phyloP scores from a whole-genome alignment of 2,329 filamentous ascomycete species.

The Colletotrichum endophyticum region DNA sequence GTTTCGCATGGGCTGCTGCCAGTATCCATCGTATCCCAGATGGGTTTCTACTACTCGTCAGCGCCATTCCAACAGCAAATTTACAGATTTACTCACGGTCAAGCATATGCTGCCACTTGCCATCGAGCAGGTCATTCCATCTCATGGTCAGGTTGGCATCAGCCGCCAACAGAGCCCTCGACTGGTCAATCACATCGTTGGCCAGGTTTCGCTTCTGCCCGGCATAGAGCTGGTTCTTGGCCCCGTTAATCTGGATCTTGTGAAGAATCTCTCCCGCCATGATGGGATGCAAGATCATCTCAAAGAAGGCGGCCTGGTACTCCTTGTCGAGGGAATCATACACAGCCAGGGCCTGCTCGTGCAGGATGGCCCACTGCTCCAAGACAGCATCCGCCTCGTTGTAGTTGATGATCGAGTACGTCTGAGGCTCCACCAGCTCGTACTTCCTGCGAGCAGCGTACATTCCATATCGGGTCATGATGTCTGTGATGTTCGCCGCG shows the following conservation, averaged over 20 bases:
- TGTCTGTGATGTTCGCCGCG: conserved; percentile 50
- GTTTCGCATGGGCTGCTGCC: conserved; percentile 78
- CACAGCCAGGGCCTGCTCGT: conserved; percentile 57
- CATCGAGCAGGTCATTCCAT: conserved; percentile 62
- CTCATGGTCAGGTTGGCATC: conserved; percentile 60
- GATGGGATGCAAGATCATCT: conserved; percentile 61
- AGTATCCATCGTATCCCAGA: conserved; percentile 57
- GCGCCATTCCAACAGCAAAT: not conserved
- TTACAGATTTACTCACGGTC: conserved; percentile 46
- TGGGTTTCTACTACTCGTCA: conserved; percentile 47
- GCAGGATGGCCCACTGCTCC: conserved; percentile 55
- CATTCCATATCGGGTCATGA: conserved; percentile 52
- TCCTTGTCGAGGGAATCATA: conserved; percentile 57
- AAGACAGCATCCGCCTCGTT: conserved; percentile 60
- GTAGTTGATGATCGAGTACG: conserved; percentile 61
- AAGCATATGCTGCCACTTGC: conserved; percentile 69
- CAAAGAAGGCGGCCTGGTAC: conserved; percentile 62
- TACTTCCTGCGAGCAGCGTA: conserved; percentile 39
- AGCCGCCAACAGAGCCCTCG: conserved; percentile 58
- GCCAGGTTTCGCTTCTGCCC: conserved; percentile 50
- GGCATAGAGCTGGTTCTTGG: conserved; percentile 49
- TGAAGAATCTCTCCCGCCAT: conserved; percentile 57
- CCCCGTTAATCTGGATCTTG: conserved; percentile 52
- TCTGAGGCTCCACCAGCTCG: conserved; percentile 37
- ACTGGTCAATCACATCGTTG: conserved; percentile 54